Conservation (phyloP, 2,329 filamentous ascomycete species). For the Emmonsiellopsis sp. region DNA sequence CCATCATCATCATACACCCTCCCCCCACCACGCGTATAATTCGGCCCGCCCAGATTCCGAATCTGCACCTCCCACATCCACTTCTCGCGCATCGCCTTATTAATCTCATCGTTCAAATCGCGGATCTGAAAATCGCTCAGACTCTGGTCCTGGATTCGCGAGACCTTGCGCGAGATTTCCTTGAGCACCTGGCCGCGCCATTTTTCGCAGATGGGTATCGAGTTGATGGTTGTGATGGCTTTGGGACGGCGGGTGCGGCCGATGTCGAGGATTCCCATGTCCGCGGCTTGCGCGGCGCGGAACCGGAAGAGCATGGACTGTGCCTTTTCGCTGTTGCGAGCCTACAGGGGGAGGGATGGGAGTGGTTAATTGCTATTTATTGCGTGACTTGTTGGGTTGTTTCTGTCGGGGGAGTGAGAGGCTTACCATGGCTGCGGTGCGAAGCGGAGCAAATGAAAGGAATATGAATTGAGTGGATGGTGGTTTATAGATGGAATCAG, state of each 20-base stretch:
- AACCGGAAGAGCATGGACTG: slow-evolving; percentile 99
- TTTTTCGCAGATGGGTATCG: slow-evolving; percentile 84
- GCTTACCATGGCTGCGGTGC: slow-evolving; percentile 6
- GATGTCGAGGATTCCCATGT: slow-evolving; percentile 91
- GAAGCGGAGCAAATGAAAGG: too few species aligned
- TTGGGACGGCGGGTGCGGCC: slow-evolving; percentile 84
- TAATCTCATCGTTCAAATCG: slow-evolving; percentile 98
- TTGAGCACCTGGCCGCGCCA: slow-evolving; percentile 97
- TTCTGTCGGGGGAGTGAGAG: neutral
- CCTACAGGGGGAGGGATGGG: slow-evolving; percentile 45
- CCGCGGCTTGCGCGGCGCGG: slow-evolving; percentile 90
- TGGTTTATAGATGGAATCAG: too few species aligned
- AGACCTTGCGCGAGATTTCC: slow-evolving; percentile 93
- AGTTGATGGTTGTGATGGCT: slow-evolving; percentile 75
- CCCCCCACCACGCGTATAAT: slow-evolving; percentile 75
- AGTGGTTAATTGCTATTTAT: neutral
- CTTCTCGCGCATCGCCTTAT: slow-evolving; percentile 97
- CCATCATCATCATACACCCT: slow-evolving; percentile 67
- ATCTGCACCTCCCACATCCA: slow-evolving; percentile 99
- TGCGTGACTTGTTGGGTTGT: neutral
- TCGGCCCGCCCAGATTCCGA: slow-evolving; percentile 87
- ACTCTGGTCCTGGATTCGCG: slow-evolving; percentile 82
- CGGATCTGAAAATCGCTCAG: slow-evolving; percentile 96
- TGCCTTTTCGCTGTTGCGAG: slow-evolving; percentile 95
- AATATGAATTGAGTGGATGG: too few species aligned